Evolutionary conservation across 2,329 filamentous ascomycete species (phyloP).

Genomic region (Reticulascus tulasneorum): DNA sequence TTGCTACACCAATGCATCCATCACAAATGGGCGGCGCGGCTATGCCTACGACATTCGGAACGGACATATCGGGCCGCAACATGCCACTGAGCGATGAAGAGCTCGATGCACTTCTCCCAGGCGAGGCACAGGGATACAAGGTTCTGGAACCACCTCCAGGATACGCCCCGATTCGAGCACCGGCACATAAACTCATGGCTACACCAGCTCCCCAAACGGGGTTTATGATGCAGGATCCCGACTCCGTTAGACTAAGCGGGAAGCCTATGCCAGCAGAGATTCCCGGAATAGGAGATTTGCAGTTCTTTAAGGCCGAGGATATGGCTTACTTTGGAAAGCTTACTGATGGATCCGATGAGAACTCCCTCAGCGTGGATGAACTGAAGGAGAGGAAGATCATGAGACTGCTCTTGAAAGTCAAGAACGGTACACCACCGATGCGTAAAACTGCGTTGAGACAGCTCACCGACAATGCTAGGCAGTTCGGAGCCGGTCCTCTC

Average conservation of each 20-base stretch:
- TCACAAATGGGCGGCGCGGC: conserved; percentile 53
- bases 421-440: conserved; percentile 98
- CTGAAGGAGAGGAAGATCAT: conserved; percentile 98
- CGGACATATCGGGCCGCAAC: conserved; percentile 76
- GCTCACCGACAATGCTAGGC: conserved; percentile 93
- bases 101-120: conserved; percentile 84
- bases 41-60: conserved; percentile 66
- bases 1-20: conserved; percentile 74
- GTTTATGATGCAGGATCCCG: conserved; percentile 97
- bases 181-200: conserved; percentile 69
- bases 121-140: conserved; percentile 87
- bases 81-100: conserved; percentile 88
- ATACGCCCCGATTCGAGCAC: conserved; percentile 78
- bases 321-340: conserved; percentile 99
- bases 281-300: conserved; percentile 88
- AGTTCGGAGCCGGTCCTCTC: conserved; percentile 88
- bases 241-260: conserved; percentile 74
- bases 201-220: conserved; percentile 74
- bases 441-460: conserved; percentile 96
- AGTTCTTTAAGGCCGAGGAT: conserved; percentile 98
- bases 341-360: conserved; percentile 90
- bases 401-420: conserved; percentile 93
- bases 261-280: conserved; percentile 95
- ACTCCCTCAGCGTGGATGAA: conserved; percentile 86
- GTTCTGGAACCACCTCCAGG: conserved; percentile 86